These are phyloP conservation scores for Ganoderma leucocontextum DNA, from an alignment of 1,284 basidiomycete species.

Conservation along the genomic window DNA sequence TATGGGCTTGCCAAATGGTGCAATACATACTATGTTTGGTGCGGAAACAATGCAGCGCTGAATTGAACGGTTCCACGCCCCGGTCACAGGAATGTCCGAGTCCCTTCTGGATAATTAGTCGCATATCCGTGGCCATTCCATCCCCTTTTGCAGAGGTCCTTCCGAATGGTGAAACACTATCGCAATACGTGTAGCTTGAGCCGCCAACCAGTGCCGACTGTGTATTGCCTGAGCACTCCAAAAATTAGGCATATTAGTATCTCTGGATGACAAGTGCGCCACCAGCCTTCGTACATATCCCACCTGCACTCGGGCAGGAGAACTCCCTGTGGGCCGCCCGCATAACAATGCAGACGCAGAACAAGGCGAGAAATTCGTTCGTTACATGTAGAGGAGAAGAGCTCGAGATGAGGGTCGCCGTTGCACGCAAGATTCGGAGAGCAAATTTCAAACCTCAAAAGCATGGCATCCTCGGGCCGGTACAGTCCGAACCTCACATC, in stretches of 20 bases:
- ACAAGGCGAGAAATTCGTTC: too few relatives aligned
- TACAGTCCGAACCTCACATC: too few relatives aligned
- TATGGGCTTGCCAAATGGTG: not conserved
- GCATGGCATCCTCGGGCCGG: too few relatives aligned
- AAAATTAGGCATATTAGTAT: not conserved
- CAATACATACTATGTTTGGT: not conserved
- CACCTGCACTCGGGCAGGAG: not conserved
- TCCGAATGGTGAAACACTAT: not conserved
- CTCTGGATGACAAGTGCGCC: too few relatives aligned
- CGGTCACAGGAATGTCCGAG: not conserved
- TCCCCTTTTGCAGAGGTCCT: not conserved
- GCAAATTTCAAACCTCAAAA: too few relatives aligned
- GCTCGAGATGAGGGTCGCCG: too few relatives aligned
- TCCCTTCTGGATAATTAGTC: not conserved
- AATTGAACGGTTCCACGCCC: not conserved
- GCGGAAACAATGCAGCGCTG: not conserved
- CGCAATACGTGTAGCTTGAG: not conserved
- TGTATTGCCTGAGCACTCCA: not conserved
- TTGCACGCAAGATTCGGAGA: too few relatives aligned
- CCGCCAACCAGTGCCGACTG: not conserved
- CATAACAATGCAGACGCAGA: too few relatives aligned
- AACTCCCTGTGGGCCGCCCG: too few relatives aligned
- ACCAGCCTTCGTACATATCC: not conserved
- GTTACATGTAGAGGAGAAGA: too few relatives aligned
- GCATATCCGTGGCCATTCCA: not conserved